Evolutionary conservation across 163 green algal genomes (phyloP).

Genomic region (Scenedesmus sp.): DNA sequence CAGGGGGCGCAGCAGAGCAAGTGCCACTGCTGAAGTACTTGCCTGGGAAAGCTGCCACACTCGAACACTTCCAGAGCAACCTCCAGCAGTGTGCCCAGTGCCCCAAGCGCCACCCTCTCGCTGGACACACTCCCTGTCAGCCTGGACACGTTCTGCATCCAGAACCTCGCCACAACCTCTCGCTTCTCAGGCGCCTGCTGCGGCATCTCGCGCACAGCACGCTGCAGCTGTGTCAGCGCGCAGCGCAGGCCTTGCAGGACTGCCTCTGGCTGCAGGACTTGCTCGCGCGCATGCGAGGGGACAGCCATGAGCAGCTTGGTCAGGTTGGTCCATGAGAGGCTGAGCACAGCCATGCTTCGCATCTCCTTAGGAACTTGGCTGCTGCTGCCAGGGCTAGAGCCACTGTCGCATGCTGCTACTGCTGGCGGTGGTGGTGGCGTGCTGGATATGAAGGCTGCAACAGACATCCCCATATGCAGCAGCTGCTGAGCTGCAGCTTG

Average conservation of each 20-base stretch:
- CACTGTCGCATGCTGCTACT: not conserved
- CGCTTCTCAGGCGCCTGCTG: constrained; percentile 5
- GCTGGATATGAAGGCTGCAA: not conserved
- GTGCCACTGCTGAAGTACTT: not conserved
- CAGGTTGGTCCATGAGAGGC: constrained; percentile 45
- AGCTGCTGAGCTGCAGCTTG: constrained; percentile 13
- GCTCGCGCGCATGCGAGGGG: not conserved
- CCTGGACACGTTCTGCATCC: constrained; percentile 25
- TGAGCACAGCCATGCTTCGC: constrained; percentile 45
- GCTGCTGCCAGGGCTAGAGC: not conserved
- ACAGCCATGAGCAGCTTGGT: constrained; percentile 20
- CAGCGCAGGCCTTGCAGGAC: constrained; percentile 4
- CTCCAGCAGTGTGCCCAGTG: constrained; percentile 4
- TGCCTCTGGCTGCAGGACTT: not conserved
- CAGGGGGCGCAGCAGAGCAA: not conserved
- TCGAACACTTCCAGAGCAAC: constrained; percentile 18
- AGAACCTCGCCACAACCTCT: constrained; percentile 39
- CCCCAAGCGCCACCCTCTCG: not conserved
- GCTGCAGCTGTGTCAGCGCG: constrained; percentile 30
- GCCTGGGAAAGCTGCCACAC: constrained; percentile 5
- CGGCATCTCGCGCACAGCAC: not conserved
- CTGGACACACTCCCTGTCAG: not conserved
- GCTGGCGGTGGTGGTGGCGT: not conserved
- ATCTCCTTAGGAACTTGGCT: constrained; percentile 43
- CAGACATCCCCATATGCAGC: not conserved